Evolutionary conservation across 257 asterid genomes (phyloP).

Genomic region (Petunia secreta): DNA sequence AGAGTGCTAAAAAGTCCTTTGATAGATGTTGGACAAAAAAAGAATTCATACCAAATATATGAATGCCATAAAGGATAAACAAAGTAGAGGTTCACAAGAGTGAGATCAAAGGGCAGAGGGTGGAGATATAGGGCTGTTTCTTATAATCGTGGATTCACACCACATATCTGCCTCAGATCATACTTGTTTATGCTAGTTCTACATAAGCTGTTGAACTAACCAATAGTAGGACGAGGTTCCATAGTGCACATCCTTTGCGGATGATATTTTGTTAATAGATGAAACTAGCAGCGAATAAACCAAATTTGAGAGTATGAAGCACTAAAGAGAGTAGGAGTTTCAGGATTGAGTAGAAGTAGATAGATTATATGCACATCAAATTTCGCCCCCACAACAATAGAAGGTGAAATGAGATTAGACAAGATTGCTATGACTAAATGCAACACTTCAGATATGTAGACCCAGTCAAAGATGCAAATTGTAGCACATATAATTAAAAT

Average conservation of each 20-base stretch:
- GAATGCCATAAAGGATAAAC: too few species aligned
- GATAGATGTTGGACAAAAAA: too few species aligned
- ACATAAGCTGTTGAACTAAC: not conserved
- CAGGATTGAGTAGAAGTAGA: not conserved
- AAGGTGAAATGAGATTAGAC: not conserved
- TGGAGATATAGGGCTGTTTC: too few species aligned
- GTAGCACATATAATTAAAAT: not conserved
- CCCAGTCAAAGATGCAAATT: not conserved
- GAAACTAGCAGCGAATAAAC: slow-evolving; percentile 11
- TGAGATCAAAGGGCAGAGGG: too few species aligned
- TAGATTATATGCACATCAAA: not conserved
- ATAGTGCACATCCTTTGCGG: not conserved
- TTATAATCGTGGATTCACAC: not conserved
- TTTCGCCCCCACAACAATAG: slow-evolving; percentile 1
- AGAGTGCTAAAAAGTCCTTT: too few species aligned
- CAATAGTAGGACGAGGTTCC: slow-evolving; percentile 1
- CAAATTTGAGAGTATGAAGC: not conserved
- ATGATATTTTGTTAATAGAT: not conserved
- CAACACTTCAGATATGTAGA: not conserved
- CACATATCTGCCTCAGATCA: not conserved
- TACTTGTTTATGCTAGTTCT: not conserved
- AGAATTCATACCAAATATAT: too few species aligned
- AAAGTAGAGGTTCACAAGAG: too few species aligned
- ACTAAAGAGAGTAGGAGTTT: not conserved
- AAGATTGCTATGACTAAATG: not conserved